These are phyloP conservation scores for Podospora sp. DNA, from an alignment of 495 filamentous ascomycete species.

Conservation along the genomic window DNA sequence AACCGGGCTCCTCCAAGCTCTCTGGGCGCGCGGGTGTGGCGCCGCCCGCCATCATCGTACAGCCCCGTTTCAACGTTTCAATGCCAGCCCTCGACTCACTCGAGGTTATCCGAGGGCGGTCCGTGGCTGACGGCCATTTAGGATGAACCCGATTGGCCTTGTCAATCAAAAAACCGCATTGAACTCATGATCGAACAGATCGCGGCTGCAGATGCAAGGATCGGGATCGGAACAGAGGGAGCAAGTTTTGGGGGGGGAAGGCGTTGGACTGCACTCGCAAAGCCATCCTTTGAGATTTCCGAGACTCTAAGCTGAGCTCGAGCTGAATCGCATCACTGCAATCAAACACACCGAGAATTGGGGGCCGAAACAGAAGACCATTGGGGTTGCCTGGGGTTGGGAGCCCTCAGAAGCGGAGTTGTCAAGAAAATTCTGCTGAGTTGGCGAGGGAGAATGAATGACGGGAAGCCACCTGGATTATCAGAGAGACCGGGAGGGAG, in stretches of 20 bases:
- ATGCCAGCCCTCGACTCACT: not conserved
- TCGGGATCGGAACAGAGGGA: not conserved
- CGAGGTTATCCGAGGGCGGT: not conserved
- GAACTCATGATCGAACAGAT: not conserved
- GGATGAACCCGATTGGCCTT: not conserved
- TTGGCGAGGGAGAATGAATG: not conserved
- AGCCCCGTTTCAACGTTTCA: not conserved
- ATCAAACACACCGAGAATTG: constrained; percentile 9
- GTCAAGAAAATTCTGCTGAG: not conserved
- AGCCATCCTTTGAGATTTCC: not conserved
- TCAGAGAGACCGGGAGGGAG: not conserved
- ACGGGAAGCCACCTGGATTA: not conserved
- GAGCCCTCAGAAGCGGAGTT: constrained; percentile 1
- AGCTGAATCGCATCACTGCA: not conserved
- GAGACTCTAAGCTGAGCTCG: not conserved
- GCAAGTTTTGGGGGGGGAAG: not conserved
- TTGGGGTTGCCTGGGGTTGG: constrained; percentile 6
- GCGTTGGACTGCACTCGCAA: constrained; percentile 4
- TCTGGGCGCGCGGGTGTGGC: not conserved
- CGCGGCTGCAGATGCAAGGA: not conserved
- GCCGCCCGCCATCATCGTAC: not conserved
- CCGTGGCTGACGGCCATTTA: not conserved
- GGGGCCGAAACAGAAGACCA: constrained; percentile 2
- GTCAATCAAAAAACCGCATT: not conserved
- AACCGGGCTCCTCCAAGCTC: not conserved